phyloP scores from a whole-genome alignment of 1,284 basidiomycete genomes.

The Rhodotorula sp. region DNA sequence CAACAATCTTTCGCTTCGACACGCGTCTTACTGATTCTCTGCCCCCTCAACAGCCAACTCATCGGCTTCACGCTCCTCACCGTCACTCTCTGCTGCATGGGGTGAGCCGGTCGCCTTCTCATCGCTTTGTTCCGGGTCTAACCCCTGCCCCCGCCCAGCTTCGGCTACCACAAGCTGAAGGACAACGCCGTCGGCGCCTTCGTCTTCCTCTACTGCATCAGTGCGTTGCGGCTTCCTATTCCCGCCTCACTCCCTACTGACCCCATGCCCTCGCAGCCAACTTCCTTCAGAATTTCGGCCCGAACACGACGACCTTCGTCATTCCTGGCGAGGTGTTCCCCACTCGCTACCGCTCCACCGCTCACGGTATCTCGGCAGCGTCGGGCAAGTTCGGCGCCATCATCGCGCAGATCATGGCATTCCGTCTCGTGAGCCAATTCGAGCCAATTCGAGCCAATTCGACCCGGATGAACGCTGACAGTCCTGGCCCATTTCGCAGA shows the following conservation, averaged over 20 bases:
- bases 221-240: constrained; percentile 49
- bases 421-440: constrained; percentile 11
- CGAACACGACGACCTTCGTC: constrained; percentile 76
- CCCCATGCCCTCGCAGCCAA: constrained; percentile 49
- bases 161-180: constrained; percentile 67
- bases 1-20: too few relatives aligned
- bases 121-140: constrained; percentile 16
- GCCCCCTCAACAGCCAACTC: constrained; percentile 59
- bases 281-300: constrained; percentile 57
- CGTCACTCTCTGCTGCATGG: constrained; percentile 54
- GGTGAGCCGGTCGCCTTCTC: constrained; percentile 1
- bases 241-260: constrained; percentile 30
- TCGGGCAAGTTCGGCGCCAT: constrained; percentile 71
- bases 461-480: too few relatives aligned
- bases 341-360: constrained; percentile 67
- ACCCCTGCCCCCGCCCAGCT: constrained; percentile 44
- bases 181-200: constrained; percentile 59
- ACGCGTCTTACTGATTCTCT: constrained; percentile 31
- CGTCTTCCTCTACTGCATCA: constrained; percentile 71
- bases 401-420: constrained; percentile 63
- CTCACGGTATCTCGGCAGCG: constrained; percentile 70
- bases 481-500: neutral
- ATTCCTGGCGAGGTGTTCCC: constrained; percentile 76
- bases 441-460: neutral
- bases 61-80: constrained; percentile 58